Conservation (phyloP, 345 rosid genomes). For the Capsella bursapastoris region DNA sequence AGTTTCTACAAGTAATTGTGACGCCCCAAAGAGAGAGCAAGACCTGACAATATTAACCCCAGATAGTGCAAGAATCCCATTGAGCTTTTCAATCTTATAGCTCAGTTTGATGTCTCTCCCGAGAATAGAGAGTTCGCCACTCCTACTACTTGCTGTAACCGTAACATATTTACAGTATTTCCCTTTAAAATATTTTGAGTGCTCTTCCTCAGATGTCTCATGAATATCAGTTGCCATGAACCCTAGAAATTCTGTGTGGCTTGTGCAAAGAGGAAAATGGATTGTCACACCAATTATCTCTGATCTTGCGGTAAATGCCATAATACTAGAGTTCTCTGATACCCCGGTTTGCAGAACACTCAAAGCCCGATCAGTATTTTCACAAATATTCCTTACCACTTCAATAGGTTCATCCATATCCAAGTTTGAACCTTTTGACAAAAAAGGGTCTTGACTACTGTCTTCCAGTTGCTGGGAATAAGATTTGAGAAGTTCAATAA, state of each 20-base stretch:
- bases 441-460: constrained; percentile 31
- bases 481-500: constrained; percentile 50
- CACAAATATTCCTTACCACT: constrained; percentile 39
- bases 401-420: constrained; percentile 33
- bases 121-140: constrained; percentile 49
- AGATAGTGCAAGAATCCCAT: constrained; percentile 50
- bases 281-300: constrained; percentile 60
- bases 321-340: constrained; percentile 38
- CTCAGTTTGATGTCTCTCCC: constrained; percentile 58
- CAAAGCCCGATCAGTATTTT: constrained; percentile 38
- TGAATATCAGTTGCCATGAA: constrained; percentile 45
- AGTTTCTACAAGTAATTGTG: constrained; percentile 53
- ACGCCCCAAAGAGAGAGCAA: constrained; percentile 69
- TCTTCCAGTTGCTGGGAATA: constrained; percentile 49
- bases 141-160: constrained; percentile 53
- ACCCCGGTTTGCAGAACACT: constrained; percentile 38
- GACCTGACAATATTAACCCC: constrained; percentile 49
- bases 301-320: constrained; percentile 49
- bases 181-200: constrained; percentile 40
- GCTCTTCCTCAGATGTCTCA: constrained; percentile 41
- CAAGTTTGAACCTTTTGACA: constrained; percentile 38
- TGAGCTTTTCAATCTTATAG: constrained; percentile 55
- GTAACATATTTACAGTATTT: constrained; percentile 55
- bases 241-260: constrained; percentile 44
- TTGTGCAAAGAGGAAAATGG: constrained; percentile 56